These are phyloP conservation scores for Boletus vermiculosoides DNA, from an alignment of 768 basidiomycete species.

Conservation along the genomic window DNA sequence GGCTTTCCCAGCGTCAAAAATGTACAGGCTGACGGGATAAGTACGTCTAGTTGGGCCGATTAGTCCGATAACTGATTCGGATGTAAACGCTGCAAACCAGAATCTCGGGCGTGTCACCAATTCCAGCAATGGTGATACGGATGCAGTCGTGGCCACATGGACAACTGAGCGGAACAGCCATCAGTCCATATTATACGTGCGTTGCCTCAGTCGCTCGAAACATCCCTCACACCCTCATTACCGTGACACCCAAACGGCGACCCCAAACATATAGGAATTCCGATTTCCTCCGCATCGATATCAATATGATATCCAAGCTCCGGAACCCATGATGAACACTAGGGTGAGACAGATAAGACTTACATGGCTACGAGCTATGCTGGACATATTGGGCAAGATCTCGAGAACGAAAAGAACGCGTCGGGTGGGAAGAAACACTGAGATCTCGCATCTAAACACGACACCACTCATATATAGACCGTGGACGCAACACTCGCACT, in stretches of 20 bases:
- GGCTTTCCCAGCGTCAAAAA: not conserved
- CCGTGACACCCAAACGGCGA: not conserved
- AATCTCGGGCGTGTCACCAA: not conserved
- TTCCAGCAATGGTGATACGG: not conserved
- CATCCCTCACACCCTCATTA: slow-evolving; percentile 1
- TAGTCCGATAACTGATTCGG: not conserved
- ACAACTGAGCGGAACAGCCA: not conserved
- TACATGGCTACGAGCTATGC: not conserved
- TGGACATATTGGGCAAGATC: not conserved
- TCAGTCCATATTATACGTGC: not conserved
- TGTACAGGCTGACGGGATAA: not conserved
- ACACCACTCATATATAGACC: not conserved
- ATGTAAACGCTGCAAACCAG: not conserved
- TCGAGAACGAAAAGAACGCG: too few relatives aligned
- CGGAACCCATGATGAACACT: not conserved
- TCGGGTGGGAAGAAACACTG: not conserved
- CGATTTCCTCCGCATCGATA: not conserved
- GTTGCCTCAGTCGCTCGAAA: slow-evolving; percentile 9
- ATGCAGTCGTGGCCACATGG: slow-evolving; percentile 4
- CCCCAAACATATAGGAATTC: not conserved
- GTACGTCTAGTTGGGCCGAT: not conserved
- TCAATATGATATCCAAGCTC: not conserved
- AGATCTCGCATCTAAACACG: not conserved
- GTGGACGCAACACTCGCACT: not conserved
- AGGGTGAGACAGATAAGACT: not conserved